Percentiles rank a stretch among this genome's conserved stretches.
phyloP scores from a whole-genome alignment of 345 rosid genomes.

The Abelmoschus esculentus region DNA sequence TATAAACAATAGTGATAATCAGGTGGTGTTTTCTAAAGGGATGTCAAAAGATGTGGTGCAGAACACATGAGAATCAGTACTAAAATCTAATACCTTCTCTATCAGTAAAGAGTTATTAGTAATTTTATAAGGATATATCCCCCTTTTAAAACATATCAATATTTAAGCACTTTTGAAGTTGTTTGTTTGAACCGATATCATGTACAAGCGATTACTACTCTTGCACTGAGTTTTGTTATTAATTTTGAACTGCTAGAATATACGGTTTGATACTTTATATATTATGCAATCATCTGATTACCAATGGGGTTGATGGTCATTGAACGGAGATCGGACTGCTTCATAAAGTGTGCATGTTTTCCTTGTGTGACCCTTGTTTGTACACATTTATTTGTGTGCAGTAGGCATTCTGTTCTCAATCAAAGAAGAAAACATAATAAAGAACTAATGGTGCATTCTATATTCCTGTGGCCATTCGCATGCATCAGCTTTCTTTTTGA shows the following conservation, averaged over 20 bases:
- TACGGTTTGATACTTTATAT: not conserved
- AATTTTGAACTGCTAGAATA: no score
- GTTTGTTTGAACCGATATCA: not conserved
- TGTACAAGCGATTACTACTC: no score
- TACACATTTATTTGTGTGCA: no score
- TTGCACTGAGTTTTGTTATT: no score
- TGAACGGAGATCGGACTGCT: not conserved
- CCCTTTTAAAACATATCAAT: not conserved
- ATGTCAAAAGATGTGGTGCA: not conserved
- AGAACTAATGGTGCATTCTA: not conserved
- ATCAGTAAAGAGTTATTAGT: not conserved
- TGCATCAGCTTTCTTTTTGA: slow-evolving; percentile 1
- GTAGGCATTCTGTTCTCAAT: not conserved
- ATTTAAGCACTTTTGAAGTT: not conserved
- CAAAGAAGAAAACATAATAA: not conserved
- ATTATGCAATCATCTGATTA: not conserved
- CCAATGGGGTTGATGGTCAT: not conserved
- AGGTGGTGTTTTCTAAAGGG: not conserved
- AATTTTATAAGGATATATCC: not conserved
- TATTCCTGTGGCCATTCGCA: not conserved
- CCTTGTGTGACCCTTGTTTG: no score
- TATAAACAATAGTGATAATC: not conserved
- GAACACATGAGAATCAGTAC: not conserved
- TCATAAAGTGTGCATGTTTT: not conserved
- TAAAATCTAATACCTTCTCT: not conserved